phyloP scores from a whole-genome alignment of 2,329 filamentous ascomycete species.

The Ophiostoma fasciatum region DNA sequence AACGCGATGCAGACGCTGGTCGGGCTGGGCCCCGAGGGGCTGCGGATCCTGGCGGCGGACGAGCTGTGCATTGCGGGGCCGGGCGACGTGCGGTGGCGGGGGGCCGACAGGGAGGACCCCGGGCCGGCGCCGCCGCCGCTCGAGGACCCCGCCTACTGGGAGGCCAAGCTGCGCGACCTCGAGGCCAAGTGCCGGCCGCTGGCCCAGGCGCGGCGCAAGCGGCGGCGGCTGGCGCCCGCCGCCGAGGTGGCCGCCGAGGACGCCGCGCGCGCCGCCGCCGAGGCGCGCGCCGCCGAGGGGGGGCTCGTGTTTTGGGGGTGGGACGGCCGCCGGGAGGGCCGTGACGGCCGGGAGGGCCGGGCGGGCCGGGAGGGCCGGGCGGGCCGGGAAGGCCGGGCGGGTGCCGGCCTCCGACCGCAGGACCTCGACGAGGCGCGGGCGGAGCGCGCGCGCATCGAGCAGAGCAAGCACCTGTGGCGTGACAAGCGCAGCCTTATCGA shows the following conservation, averaged over 20 bases:
- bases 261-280: neutral
- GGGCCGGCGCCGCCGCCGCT: neutral
- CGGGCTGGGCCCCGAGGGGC: slow-evolving; percentile 5
- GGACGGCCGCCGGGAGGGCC: too few species aligned
- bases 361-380: too few species aligned
- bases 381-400: too few species aligned
- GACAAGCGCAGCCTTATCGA: slow-evolving; percentile 3
- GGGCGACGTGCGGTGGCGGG: slow-evolving; percentile 3
- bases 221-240: slow-evolving; percentile 2
- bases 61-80: slow-evolving; percentile 8
- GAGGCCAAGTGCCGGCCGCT: slow-evolving; percentile 7
- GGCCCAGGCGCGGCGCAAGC: slow-evolving; percentile 4
- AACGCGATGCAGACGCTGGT: slow-evolving; percentile 7
- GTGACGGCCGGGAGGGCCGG: too few species aligned
- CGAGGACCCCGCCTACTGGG: slow-evolving; percentile 5
- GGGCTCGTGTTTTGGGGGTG: too few species aligned
- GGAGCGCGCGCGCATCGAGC: slow-evolving; percentile 3
- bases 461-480: slow-evolving; percentile 8
- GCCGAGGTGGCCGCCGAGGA: neutral
- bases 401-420: neutral
- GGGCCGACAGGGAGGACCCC: neutral
- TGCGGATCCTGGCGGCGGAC: slow-evolving; percentile 1
- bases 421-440: slow-evolving; percentile 1
- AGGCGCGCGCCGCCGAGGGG: slow-evolving; percentile 1
- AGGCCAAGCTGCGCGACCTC: slow-evolving; percentile 7